Evolutionary conservation across 495 filamentous ascomycete genomes (phyloP).

Genomic region (Pseudotulostoma volvatum): DNA sequence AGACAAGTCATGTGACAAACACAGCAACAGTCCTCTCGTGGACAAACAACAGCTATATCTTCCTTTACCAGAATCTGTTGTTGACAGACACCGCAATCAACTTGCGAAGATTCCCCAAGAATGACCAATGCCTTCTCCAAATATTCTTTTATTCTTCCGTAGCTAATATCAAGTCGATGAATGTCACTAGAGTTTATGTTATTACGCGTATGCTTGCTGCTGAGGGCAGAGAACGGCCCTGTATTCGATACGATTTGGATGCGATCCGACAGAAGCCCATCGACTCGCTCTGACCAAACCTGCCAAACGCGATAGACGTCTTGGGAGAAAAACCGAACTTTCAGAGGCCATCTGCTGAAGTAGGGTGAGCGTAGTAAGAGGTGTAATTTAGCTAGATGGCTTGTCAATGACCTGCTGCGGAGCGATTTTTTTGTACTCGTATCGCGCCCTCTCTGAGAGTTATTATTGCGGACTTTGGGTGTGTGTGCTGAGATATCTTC

Average conservation of each 20-base stretch:
- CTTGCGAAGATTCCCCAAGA: constrained; percentile 39
- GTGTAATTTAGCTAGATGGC: constrained; percentile 59
- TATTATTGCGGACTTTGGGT: constrained; percentile 24
- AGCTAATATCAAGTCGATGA: constrained; percentile 47
- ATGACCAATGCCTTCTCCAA: constrained; percentile 54
- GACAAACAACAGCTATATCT: constrained; percentile 52
- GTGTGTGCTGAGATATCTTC: constrained; percentile 25
- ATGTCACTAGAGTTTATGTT: constrained; percentile 17
- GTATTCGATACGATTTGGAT: constrained; percentile 43
- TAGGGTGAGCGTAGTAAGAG: constrained; percentile 59
- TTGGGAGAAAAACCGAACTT: constrained; percentile 58
- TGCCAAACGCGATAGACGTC: constrained; percentile 57
- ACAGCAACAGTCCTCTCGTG: constrained; percentile 44
- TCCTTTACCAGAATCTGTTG: constrained; percentile 26
- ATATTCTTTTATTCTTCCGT: constrained; percentile 45
- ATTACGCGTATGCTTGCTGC: constrained; percentile 1
- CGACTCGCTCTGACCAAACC: constrained; percentile 34
- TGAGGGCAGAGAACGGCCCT: constrained; percentile 1
- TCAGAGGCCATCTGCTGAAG: constrained; percentile 69
- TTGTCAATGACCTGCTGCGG: constrained; percentile 37
- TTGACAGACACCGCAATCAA: constrained; percentile 46
- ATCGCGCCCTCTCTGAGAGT: too few relatives aligned
- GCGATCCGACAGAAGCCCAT: constrained; percentile 28
- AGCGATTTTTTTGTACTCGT: constrained; percentile 6
- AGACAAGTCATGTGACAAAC: constrained; percentile 66